Evolutionary conservation across 768 basidiomycete genomes (phyloP), one percentile per base, ranked within the genome.

Genomic region (Lentinula aciculospora): DNA sequence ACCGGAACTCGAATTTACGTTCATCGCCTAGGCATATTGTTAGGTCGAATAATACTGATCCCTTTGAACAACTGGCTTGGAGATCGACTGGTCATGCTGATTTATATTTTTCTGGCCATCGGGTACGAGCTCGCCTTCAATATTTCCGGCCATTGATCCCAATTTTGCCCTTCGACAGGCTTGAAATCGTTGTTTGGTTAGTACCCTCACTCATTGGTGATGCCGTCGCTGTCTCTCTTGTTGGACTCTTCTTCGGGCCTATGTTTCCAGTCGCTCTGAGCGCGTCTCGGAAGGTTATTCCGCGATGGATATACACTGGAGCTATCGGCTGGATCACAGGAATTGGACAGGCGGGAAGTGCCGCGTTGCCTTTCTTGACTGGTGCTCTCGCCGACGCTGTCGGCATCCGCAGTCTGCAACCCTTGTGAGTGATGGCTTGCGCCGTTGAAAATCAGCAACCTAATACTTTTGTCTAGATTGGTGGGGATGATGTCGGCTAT

Each of bases 231-330:
- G 76, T 90, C 23, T 78, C 85, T 2, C 62, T 89, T 46, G 70
- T 89, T 15, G 89, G 89, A 17, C 48, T 89, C 8, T 68, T 89
- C 23, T 73, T 92, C n/a, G 89, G 88, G 0, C 88, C 88, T 2
- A 81, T 90, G 72, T 90, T 86, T 65, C 87, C 86, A 1, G 80
- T 88, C 44, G 76, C 82, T 8, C 84, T 93, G 82, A 89, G 87
- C 65, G 81, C 88, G 44, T 73, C 85, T 1, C 79, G 83, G 5
- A 77, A 82, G 1, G 75, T 92, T 53, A 69, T 94, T 8, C 92
- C 92, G 5, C 76, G 76, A 7, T 85, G 85, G 78, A 74, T 94
- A 8, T 75, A 91, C 27, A 80, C 77, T 45, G 81, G 78, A 23
- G 77, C 83, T 10, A 83, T 87, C 34, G 85, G 85, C 8, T 86